These are phyloP conservation scores for Gossypium thurberi DNA, from an alignment of 345 rosid genomes.

Conservation along the genomic window DNA sequence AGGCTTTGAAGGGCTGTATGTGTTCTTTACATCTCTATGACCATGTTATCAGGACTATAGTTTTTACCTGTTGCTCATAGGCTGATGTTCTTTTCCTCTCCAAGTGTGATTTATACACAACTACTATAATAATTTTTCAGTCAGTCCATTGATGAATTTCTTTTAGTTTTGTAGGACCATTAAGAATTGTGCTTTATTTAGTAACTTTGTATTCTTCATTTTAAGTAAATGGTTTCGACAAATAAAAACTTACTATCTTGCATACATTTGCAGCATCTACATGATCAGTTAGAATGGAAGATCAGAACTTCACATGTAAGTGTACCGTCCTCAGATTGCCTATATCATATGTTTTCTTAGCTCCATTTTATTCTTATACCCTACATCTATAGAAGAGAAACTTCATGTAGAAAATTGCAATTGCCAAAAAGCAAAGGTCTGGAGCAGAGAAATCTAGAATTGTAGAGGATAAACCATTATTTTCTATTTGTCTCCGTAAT, in stretches of 20 bases:
- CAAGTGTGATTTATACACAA: not conserved
- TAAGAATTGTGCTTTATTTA: not conserved
- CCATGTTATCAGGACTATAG: not conserved
- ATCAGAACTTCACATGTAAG: constrained; percentile 77
- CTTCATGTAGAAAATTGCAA: not conserved
- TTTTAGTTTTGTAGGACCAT: not conserved
- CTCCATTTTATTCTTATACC: not conserved
- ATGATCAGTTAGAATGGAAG: constrained; percentile 84
- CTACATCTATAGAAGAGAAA: not conserved
- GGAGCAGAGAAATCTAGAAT: not conserved
- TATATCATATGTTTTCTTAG: not conserved
- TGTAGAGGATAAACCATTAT: not conserved
- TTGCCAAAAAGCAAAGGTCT: not conserved
- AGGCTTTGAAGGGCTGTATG: constrained; percentile 1
- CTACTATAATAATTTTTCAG: not conserved
- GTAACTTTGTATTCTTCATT: not conserved
- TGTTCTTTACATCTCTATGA: not conserved
- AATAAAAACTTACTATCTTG: constrained; percentile 13
- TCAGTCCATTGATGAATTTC: not conserved
- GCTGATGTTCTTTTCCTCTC: not conserved
- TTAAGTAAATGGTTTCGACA: constrained; percentile 2
- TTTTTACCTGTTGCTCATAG: not conserved
- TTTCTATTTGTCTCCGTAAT: not conserved
- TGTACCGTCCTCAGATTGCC: constrained; percentile 19
- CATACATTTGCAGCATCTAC: constrained; percentile 48